These are phyloP conservation scores for Penicillium malachiteum DNA, from an alignment of 495 filamentous ascomycete genomes.

Conservation along the genomic window DNA sequence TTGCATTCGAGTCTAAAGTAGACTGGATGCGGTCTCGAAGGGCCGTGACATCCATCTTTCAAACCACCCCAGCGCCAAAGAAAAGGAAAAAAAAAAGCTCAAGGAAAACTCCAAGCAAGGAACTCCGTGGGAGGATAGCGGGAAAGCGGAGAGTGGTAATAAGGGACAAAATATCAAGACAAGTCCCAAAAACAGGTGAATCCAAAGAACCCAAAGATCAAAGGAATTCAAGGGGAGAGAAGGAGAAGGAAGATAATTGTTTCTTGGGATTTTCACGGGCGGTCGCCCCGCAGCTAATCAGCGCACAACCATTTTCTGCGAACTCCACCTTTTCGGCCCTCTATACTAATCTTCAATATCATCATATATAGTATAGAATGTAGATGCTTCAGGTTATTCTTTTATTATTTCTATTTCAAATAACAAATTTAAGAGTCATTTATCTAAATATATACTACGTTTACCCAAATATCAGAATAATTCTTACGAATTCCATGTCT, in stretches of 20 bases:
- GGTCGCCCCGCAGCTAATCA: constrained; percentile 48
- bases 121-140: constrained; percentile 14
- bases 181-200: constrained; percentile 18
- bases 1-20: constrained; percentile 82
- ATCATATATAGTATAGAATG: no score
- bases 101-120: constrained; percentile 17
- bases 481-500: not conserved
- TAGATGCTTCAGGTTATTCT: no score
- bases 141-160: constrained; percentile 1
- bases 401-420: no score
- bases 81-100: constrained; percentile 27
- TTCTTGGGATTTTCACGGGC: constrained; percentile 42
- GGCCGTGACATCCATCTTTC: constrained; percentile 79
- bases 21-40: constrained; percentile 84
- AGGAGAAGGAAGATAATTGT: constrained; percentile 20
- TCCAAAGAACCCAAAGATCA: constrained; percentile 3
- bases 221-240: constrained; percentile 5
- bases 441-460: no score
- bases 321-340: not conserved
- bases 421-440: no score
- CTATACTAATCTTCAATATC: not conserved
- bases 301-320: constrained; percentile 25
- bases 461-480: no score
- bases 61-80: constrained; percentile 38
- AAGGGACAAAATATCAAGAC: constrained; percentile 17